A percentile compares a stretch with the other conserved stretches of the same genome.
Conservation (phyloP, 2,329 filamentous ascomycete species). For the Polytolypa hystricis region DNA sequence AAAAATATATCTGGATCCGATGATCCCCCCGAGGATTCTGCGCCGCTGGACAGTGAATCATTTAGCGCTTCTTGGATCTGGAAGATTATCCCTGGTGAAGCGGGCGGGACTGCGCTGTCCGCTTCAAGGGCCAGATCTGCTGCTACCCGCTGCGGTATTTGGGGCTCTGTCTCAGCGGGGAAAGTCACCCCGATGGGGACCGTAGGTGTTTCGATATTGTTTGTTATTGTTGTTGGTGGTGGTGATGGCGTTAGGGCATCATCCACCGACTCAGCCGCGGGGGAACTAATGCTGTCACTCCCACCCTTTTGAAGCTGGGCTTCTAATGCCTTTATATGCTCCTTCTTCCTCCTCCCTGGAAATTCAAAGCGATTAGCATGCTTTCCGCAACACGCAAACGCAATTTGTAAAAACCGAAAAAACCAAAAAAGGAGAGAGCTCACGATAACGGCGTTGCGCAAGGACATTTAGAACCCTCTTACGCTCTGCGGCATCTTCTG, state of each 20-base stretch:
- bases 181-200: too few relatives aligned
- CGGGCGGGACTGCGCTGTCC: background rate
- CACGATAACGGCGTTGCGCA: constrained; percentile 43
- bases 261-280: too few relatives aligned
- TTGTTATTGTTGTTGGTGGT: background rate
- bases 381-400: background rate
- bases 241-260: background rate
- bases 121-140: too few relatives aligned
- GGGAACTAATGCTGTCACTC: too few relatives aligned
- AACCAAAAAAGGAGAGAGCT: constrained; percentile 6
- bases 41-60: constrained; percentile 1
- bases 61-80: constrained; percentile 3
- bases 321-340: constrained; percentile 19
- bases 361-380: background rate
- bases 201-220: too few relatives aligned
- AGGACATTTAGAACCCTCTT: constrained; percentile 45
- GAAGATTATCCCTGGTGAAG: background rate
- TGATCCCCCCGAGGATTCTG: too few relatives aligned
- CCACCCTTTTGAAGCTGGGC: constrained; percentile 10
- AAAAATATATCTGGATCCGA: too few relatives aligned
- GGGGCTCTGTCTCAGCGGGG: too few relatives aligned
- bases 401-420: background rate
- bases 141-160: too few relatives aligned
- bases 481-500: constrained; percentile 41
- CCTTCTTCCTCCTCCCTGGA: constrained; percentile 16